Percentiles rank a stretch among this genome's conserved stretches.
phyloP scores from a whole-genome alignment of 2,329 filamentous ascomycete genomes.

The Curvularia verruculosa region DNA sequence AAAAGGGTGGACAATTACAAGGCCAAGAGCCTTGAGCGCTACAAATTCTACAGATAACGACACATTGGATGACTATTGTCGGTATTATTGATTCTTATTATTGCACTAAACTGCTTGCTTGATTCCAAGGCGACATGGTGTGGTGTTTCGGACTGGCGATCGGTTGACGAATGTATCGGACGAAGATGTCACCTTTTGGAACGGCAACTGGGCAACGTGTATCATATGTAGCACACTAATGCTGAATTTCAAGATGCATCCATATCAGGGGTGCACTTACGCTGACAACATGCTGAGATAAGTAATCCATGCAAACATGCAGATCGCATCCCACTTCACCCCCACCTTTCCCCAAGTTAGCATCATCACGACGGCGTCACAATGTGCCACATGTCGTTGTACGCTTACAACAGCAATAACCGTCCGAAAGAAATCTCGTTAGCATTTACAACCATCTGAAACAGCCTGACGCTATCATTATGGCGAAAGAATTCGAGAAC shows the following conservation, averaged over 20 bases:
- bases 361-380: slow-evolving; percentile 23
- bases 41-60: background rate
- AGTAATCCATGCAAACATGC: slow-evolving; percentile 30
- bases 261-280: background rate
- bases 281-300: background rate
- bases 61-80: background rate
- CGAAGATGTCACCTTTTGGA: background rate
- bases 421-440: background rate
- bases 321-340: slow-evolving; percentile 43
- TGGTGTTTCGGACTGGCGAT: slow-evolving; percentile 6
- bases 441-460: background rate
- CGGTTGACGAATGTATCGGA: background rate
- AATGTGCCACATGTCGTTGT: slow-evolving; percentile 3
- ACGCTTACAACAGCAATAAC: background rate
- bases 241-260: background rate
- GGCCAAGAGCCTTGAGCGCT: background rate
- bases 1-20: background rate
- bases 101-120: background rate
- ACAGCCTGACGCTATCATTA: slow-evolving; percentile 1
- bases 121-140: slow-evolving; percentile 7
- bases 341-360: slow-evolving; percentile 39
- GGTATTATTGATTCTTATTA: background rate
- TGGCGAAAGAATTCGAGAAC: slow-evolving; percentile 39
- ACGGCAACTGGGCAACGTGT: background rate
- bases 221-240: background rate